phyloP scores from a whole-genome alignment of 371 early-diverging fungal genomes.

The Apophysomyces sp. region DNA sequence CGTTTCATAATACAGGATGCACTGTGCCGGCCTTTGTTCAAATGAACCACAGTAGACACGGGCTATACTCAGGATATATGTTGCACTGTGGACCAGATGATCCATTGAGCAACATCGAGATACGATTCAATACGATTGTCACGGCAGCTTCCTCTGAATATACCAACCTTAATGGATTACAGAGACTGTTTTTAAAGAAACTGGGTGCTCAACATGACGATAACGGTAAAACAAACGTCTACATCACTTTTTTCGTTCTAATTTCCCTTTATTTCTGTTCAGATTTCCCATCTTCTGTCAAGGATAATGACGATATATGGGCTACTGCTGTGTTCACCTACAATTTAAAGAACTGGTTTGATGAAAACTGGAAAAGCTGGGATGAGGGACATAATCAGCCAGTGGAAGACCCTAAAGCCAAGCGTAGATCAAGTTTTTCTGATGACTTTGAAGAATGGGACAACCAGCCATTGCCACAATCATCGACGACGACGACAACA shows the following conservation, averaged over 20 bases:
- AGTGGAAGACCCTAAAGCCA: conserved; percentile 5
- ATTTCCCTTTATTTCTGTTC: neutral
- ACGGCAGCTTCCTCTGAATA: conserved; percentile 58
- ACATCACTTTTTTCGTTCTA: neutral
- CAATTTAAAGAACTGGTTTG: conserved; percentile 54
- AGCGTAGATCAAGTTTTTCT: conserved; percentile 6
- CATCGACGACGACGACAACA: no score
- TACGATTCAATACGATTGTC: conserved; percentile 61
- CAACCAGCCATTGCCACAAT: neutral
- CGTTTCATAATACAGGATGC: conserved; percentile 72
- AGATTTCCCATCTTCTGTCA: neutral
- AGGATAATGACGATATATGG: conserved; percentile 20
- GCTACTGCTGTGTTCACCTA: conserved; percentile 55
- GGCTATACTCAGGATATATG: conserved; percentile 63
- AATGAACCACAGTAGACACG: conserved; percentile 63
- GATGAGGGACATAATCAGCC: conserved; percentile 14
- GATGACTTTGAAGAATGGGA: conserved; percentile 34
- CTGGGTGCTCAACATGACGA: conserved; percentile 36
- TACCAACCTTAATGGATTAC: conserved; percentile 58
- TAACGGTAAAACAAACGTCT: conserved; percentile 40
- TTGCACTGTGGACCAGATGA: conserved; percentile 17
- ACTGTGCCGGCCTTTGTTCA: conserved; percentile 76
- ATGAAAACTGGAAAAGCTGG: conserved; percentile 58
- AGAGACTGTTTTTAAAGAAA: conserved; percentile 53
- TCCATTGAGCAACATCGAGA: conserved; percentile 37